Evolutionary conservation across 169 alveolate genomes (phyloP).

Genomic region (Plasmodium billcollinsi): DNA sequence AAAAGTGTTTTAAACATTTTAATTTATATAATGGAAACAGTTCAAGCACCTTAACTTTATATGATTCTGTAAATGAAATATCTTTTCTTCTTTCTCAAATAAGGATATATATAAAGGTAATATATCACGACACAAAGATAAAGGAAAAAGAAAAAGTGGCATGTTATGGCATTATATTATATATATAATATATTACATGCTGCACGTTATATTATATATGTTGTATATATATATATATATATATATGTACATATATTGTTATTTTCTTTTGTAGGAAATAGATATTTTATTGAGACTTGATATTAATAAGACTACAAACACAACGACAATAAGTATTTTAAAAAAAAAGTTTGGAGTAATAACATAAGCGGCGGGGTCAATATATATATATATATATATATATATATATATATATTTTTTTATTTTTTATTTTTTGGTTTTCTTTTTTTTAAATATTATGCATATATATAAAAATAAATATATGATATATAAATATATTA

Average conservation of each 20-base stretch:
- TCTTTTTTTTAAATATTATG: neutral
- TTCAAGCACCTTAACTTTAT: neutral
- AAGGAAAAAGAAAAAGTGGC: neutral
- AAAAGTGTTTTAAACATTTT: conserved; percentile 8
- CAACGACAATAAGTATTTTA: conserved; percentile 18
- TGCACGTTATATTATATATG: too few species aligned
- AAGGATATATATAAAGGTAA: conserved; percentile 31
- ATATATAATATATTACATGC: too few species aligned
- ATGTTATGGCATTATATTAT: too few species aligned
- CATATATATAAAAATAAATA: too few species aligned
- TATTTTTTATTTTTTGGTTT: neutral
- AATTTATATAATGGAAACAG: neutral
- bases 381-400: neutral
- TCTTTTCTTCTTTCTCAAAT: conserved; percentile 37
- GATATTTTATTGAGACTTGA: conserved; percentile 33
- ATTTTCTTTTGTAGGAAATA: conserved; percentile 23
- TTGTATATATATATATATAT: neutral
- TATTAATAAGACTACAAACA: conserved; percentile 3
- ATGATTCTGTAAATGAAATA: conserved; percentile 35
- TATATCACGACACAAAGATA: neutral
- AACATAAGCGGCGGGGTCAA: neutral
- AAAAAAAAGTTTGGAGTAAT: conserved; percentile 21
- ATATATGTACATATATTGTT: neutral
- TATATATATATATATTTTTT: neutral
- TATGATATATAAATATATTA: too few species aligned